These are phyloP conservation scores for Rhizomucor pusillus DNA, from an alignment of 371 early-diverging fungal genomes.

Conservation along the genomic window DNA sequence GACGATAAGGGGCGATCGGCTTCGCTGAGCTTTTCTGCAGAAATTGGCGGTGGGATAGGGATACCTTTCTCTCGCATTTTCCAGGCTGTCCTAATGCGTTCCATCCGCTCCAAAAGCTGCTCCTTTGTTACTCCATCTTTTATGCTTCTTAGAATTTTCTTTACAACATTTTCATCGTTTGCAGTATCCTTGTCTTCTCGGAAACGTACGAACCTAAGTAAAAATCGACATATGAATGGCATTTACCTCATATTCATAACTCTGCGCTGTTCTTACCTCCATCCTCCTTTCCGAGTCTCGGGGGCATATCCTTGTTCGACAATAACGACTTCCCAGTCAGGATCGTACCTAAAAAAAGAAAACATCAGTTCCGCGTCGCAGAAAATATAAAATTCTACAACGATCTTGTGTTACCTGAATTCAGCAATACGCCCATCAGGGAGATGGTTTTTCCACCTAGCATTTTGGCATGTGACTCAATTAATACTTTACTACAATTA, in stretches of 20 bases:
- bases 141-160: conserved; percentile 51
- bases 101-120: conserved; percentile 44
- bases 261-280: conserved; percentile 37
- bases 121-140: conserved; percentile 55
- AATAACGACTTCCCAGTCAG: conserved; percentile 55
- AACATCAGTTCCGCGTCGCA: background rate
- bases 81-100: conserved; percentile 60
- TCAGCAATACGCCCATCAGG: conserved; percentile 67
- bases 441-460: conserved; percentile 61
- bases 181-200: conserved; percentile 70
- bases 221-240: no score
- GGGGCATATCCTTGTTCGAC: conserved; percentile 64
- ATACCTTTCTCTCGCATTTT: conserved; percentile 55
- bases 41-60: conserved; percentile 18
- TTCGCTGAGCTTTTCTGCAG: conserved; percentile 1
- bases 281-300: conserved; percentile 55
- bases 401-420: conserved; percentile 39
- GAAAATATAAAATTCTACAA: background rate
- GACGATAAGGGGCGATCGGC: background rate
- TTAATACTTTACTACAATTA: background rate
- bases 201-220: conserved; percentile 57
- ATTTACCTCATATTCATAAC: background rate
- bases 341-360: conserved; percentile 44
- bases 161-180: conserved; percentile 60
- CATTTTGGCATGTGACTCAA: background rate